These are phyloP conservation scores for Trapa incisa DNA, from an alignment of 345 rosid species.

Conservation along the genomic window DNA sequence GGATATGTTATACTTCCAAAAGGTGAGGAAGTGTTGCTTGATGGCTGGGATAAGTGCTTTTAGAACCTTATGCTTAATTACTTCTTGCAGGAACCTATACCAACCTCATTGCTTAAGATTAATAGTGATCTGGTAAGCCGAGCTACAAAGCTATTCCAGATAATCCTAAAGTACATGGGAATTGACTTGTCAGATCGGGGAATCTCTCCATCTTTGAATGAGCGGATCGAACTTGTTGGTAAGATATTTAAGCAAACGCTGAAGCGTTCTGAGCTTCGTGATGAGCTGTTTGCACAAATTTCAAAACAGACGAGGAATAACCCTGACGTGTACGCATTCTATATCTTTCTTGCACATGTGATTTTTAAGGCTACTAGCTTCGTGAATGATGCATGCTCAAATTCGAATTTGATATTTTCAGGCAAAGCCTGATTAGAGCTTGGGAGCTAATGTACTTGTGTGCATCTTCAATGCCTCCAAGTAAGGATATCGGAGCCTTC, in stretches of 20 bases:
- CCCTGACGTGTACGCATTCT: conserved; percentile 52
- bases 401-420: conserved; percentile 13
- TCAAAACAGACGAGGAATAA: conserved; percentile 94
- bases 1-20: conserved; percentile 95
- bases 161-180: conserved; percentile 84
- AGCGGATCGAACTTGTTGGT: conserved; percentile 74
- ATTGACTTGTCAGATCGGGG: conserved; percentile 79
- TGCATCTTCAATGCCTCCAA: conserved; percentile 96
- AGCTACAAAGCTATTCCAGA: conserved; percentile 73
- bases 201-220: conserved; percentile 61
- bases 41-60: not conserved
- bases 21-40: conserved; percentile 29
- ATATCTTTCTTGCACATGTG: not conserved
- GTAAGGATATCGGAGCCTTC: conserved; percentile 92
- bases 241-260: conserved; percentile 76
- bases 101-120: conserved; percentile 83
- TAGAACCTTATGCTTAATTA: conserved; percentile 5
- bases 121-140: conserved; percentile 71
- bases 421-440: conserved; percentile 76
- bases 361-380: not conserved
- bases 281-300: conserved; percentile 91
- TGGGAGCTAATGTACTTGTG: conserved; percentile 96
- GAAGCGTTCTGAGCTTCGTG: conserved; percentile 89
- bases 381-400: not conserved
- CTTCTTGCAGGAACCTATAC: conserved; percentile 71